A percentile compares a stretch with the other conserved stretches of the same genome.
Evolutionary conservation across 2,329 filamentous ascomycete genomes (phyloP).

Genomic region (Cercospora janseana): DNA sequence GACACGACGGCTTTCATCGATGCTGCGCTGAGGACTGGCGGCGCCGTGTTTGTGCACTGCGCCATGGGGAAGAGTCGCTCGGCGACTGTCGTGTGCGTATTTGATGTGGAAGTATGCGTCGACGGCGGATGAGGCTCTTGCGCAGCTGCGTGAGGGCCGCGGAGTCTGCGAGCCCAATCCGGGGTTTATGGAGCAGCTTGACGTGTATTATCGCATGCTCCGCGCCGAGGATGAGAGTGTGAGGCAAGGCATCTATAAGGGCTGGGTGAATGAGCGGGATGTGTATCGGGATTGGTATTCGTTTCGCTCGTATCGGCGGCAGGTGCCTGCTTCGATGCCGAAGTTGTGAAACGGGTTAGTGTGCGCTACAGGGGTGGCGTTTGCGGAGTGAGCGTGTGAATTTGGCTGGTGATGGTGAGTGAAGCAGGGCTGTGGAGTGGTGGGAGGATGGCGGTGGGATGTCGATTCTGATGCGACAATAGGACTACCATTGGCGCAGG

Average conservation of each 20-base stretch:
- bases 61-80: constrained; percentile 95
- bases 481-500: no score
- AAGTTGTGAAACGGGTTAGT: constrained; percentile 27
- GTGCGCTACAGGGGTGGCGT: constrained; percentile 10
- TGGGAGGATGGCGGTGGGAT: background rate
- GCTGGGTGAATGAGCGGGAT: constrained; percentile 39
- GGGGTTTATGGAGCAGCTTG: constrained; percentile 84
- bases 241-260: constrained; percentile 36
- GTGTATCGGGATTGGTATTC: constrained; percentile 41
- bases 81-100: constrained; percentile 76
- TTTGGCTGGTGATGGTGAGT: background rate
- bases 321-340: constrained; percentile 9
- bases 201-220: constrained; percentile 78
- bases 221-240: constrained; percentile 26
- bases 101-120: constrained; percentile 61
- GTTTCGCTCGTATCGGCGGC: constrained; percentile 19
- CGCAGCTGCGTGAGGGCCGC: constrained; percentile 65
- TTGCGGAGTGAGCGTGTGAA: background rate
- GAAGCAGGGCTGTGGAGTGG: constrained; percentile 2
- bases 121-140: constrained; percentile 63
- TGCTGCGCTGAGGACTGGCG: constrained; percentile 61
- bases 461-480: background rate
- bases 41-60: constrained; percentile 68
- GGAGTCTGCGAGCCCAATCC: constrained; percentile 83
- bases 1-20: constrained; percentile 72